These are phyloP conservation scores for Erodium texanum DNA, from an alignment of 441 rosid species.

Conservation along the genomic window DNA sequence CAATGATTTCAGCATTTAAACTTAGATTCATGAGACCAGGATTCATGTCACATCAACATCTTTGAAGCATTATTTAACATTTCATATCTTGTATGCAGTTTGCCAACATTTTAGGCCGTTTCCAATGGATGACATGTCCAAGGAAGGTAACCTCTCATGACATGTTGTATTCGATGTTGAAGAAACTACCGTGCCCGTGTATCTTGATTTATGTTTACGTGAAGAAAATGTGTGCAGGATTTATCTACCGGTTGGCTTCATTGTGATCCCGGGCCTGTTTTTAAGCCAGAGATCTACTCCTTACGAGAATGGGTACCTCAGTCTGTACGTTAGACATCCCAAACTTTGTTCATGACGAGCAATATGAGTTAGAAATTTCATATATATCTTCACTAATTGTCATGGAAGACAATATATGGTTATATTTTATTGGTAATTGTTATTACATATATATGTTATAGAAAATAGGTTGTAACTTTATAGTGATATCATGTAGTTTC, in stretches of 20 bases:
- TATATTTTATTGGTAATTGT: too few species aligned
- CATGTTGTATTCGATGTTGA: neutral
- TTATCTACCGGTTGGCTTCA: constrained; percentile 7
- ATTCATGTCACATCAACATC: too few species aligned
- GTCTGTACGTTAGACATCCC: neutral
- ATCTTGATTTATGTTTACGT: neutral
- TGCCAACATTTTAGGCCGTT: neutral
- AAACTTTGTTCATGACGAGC: neutral
- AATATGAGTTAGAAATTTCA: neutral
- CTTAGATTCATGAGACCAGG: too few species aligned
- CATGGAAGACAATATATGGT: too few species aligned
- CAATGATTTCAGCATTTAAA: neutral
- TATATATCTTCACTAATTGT: too few species aligned
- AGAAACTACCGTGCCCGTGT: neutral
- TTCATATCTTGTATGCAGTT: neutral
- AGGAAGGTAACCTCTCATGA: neutral
- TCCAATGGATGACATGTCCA: constrained; percentile 6
- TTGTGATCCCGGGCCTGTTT: neutral
- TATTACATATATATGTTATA: neutral
- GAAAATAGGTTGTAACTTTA: neutral
- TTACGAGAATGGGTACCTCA: constrained; percentile 3
- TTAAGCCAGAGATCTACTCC: constrained; percentile 2
- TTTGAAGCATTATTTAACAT: too few species aligned
- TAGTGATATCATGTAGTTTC: neutral
- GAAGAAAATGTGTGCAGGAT: neutral